These are phyloP conservation scores for Colletotrichum somersetense DNA, from an alignment of 2,329 filamentous ascomycete genomes.

Conservation along the genomic window DNA sequence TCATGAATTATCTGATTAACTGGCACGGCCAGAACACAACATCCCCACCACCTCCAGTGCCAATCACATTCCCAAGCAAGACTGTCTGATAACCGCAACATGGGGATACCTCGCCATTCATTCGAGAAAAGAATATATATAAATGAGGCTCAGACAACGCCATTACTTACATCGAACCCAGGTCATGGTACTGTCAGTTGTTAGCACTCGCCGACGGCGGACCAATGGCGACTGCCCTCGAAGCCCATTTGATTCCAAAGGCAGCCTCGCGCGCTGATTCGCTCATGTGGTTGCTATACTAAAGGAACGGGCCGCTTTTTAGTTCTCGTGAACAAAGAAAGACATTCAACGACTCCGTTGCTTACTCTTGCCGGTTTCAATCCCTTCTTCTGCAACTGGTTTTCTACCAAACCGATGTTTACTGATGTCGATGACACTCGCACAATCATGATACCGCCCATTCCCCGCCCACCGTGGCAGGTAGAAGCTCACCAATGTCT, in stretches of 20 bases:
- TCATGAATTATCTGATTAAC: background rate
- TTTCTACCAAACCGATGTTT: background rate
- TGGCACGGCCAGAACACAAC: background rate
- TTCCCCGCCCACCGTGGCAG: background rate
- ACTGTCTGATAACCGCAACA: background rate
- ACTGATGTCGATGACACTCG: conserved; percentile 5
- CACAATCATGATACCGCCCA: conserved; percentile 1
- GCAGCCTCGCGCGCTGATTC: conserved; percentile 32
- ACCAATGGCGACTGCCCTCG: conserved; percentile 27
- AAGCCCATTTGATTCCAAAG: conserved; percentile 17
- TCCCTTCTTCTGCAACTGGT: background rate
- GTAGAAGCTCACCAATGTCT: background rate
- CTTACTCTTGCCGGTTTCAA: background rate
- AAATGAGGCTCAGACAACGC: background rate
- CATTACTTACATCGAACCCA: background rate
- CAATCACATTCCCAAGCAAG: background rate
- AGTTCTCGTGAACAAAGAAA: conserved; percentile 25
- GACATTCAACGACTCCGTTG: conserved; percentile 22
- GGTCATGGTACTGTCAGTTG: conserved; percentile 7
- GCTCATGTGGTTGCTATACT: conserved; percentile 28
- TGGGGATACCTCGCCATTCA: background rate
- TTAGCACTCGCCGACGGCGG: conserved; percentile 4
- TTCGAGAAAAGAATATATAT: background rate
- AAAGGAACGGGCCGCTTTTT: conserved; percentile 39
- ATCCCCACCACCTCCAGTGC: background rate